Conservation (phyloP, 306 rosid genomes). For the Citrullus mucosospermus region DNA sequence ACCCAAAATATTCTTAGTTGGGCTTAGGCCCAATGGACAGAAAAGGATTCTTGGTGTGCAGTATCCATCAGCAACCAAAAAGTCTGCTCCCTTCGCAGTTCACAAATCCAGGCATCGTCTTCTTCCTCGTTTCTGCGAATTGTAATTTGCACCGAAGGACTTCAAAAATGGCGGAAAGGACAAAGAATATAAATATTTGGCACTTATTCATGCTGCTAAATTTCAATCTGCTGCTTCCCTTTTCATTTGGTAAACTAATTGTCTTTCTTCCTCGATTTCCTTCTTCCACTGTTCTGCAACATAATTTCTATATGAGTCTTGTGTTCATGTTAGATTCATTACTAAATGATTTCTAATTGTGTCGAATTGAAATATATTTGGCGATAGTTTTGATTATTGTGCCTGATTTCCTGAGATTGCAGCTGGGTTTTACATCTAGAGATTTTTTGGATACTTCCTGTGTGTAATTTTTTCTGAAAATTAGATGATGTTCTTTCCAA, state of each 20-base stretch:
- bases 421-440: not conserved
- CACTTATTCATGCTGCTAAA: constrained; percentile 33
- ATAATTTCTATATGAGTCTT: not conserved
- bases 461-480: not conserved
- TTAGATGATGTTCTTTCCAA: not conserved
- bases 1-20: not conserved
- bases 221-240: constrained; percentile 36
- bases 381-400: not conserved
- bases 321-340: not conserved
- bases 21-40: not conserved
- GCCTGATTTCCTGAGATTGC: not conserved
- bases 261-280: constrained; percentile 6
- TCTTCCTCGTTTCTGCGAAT: not conserved
- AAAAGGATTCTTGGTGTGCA: not conserved
- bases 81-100: not conserved
- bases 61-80: not conserved
- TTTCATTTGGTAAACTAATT: constrained; percentile 27
- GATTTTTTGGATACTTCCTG: not conserved
- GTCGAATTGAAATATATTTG: not conserved
- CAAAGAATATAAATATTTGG: constrained; percentile 23
- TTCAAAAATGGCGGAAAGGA: not conserved
- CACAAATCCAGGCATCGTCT: not conserved
- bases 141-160: not conserved
- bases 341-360: not conserved
- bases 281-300: not conserved